Evolutionary conservation across 208 protist genomes (phyloP).

Genomic region (Eutreptiella sp.): DNA sequence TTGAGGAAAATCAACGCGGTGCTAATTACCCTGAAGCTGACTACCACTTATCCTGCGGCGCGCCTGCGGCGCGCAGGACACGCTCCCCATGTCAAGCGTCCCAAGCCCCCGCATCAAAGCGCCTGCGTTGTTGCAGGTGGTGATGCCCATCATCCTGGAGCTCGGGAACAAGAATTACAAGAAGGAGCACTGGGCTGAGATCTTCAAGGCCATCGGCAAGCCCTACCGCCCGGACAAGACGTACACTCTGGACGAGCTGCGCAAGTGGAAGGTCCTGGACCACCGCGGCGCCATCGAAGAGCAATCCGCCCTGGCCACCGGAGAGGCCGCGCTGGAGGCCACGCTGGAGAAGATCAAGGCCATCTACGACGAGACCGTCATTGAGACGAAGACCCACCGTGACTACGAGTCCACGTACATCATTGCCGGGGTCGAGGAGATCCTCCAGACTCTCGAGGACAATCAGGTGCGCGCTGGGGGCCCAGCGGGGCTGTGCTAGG

Average conservation of each 20-base stretch:
- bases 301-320: slow-evolving; percentile 33
- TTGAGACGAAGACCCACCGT: slow-evolving; percentile 18
- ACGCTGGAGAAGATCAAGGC: slow-evolving; percentile 35
- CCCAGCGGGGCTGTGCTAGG: slow-evolving; percentile 15
- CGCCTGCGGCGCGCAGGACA: too few species aligned
- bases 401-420: slow-evolving; percentile 32
- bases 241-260: slow-evolving; percentile 49
- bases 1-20: too few species aligned
- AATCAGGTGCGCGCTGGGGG: slow-evolving; percentile 34
- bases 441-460: slow-evolving; percentile 35
- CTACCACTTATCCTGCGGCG: too few species aligned
- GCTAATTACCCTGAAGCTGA: too few species aligned
- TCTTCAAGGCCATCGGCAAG: slow-evolving; percentile 58
- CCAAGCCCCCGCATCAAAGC: too few species aligned
- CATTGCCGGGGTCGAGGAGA: slow-evolving; percentile 37
- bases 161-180: slow-evolving; percentile 32
- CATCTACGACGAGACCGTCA: slow-evolving; percentile 32
- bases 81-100: too few species aligned
- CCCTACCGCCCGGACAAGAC: slow-evolving; percentile 35
- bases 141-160: slow-evolving; percentile 35
- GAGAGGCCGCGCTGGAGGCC: slow-evolving; percentile 37
- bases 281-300: slow-evolving; percentile 42
- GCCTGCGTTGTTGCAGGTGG: too few species aligned
- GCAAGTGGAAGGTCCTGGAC: slow-evolving; percentile 40
- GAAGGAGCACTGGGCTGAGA: slow-evolving; percentile 55